Evolutionary conservation across 23 red algal species (phyloP).

Genomic region (Gracilariopsis chorda): DNA sequence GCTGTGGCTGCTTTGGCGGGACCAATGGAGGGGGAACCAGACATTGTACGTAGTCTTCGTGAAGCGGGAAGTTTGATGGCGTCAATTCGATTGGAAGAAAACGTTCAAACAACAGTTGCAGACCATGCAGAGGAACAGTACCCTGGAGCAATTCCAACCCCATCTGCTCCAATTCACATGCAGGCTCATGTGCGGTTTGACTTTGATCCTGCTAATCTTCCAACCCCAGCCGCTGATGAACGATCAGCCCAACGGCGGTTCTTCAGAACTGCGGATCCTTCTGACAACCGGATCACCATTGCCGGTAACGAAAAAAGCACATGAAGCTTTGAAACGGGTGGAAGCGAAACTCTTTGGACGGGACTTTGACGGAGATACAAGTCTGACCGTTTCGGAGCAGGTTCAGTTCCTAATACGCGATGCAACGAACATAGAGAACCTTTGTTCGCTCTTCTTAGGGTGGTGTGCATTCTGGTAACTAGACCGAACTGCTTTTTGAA

Average conservation of each 20-base stretch:
- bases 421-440: constrained; percentile 81
- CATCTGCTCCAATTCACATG: not conserved
- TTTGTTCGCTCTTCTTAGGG: constrained; percentile 83
- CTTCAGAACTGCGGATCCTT: constrained; percentile 19
- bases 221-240: constrained; percentile 28
- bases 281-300: constrained; percentile 31
- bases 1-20: not conserved
- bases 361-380: not conserved
- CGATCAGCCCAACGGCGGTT: constrained; percentile 1
- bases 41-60: constrained; percentile 25
- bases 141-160: not conserved
- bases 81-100: not conserved
- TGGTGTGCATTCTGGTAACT: constrained; percentile 89
- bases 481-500: too few relatives aligned
- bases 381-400: constrained; percentile 48
- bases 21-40: not conserved
- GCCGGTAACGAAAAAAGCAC: constrained; percentile 46
- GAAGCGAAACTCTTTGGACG: constrained; percentile 40
- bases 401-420: constrained; percentile 86
- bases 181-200: not conserved
- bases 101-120: not conserved
- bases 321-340: constrained; percentile 34
- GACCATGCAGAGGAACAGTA: not conserved
- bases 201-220: constrained; percentile 24
- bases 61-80: constrained; percentile 16